phyloP scores from a whole-genome alignment of 1,284 basidiomycete genomes.

The Apiotrichum sp. region DNA sequence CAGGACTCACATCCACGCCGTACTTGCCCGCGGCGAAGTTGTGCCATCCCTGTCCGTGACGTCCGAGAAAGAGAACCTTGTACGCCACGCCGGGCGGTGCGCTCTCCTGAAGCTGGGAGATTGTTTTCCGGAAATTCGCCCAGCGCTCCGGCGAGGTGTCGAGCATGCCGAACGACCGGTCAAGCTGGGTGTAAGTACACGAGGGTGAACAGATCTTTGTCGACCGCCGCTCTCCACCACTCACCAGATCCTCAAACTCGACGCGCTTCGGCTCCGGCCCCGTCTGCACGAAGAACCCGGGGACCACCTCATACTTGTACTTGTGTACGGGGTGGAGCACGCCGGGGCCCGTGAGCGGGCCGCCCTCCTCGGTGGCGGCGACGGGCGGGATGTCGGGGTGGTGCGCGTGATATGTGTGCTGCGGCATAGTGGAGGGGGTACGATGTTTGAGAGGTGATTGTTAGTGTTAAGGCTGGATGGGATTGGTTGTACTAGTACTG shows the following conservation, averaged over 20 bases:
- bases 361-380: conserved; percentile 32
- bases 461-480: too few relatives aligned
- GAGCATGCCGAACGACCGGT: conserved; percentile 38
- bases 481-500: too few relatives aligned
- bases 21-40: conserved; percentile 62
- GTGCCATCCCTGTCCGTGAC: conserved; percentile 47
- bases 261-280: conserved; percentile 31
- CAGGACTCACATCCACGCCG: conserved; percentile 54
- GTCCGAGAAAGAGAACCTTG: conserved; percentile 45
- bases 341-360: conserved; percentile 26
- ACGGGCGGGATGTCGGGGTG: conserved; percentile 31
- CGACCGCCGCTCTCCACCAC: conserved; percentile 1
- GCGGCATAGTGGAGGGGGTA: not conserved
- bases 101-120: conserved; percentile 30
- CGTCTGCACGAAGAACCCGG: conserved; percentile 40
- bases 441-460: too few relatives aligned
- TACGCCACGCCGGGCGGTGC: conserved; percentile 36
- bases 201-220: not conserved
- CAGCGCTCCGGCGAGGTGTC: conserved; percentile 37
- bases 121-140: conserved; percentile 31
- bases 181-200: conserved; percentile 18
- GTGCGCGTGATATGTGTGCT: conserved; percentile 1
- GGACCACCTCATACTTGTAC: conserved; percentile 34
- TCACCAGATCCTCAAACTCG: conserved; percentile 36
- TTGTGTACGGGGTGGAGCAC: conserved; percentile 23